phyloP scores from a whole-genome alignment of 192 early-diverging fungal genomes.

The Coemansia sp. region DNA sequence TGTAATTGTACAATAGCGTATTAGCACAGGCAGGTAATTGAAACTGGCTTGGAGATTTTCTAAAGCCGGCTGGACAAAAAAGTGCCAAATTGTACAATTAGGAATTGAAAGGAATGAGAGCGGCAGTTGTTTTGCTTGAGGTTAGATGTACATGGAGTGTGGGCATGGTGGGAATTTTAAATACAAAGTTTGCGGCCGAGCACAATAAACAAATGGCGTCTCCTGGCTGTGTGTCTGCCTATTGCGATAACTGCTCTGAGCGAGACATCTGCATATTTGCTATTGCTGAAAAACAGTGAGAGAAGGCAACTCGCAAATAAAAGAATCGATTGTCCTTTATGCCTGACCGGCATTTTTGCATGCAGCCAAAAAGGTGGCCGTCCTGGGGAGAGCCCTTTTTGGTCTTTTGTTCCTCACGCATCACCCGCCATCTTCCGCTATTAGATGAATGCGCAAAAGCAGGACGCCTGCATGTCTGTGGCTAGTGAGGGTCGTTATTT shows the following conservation, averaged over 20 bases:
- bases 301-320: slow-evolving; percentile 4
- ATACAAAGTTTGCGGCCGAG: background rate
- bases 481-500: background rate
- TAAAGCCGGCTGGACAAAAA: background rate
- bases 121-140: background rate
- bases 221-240: background rate
- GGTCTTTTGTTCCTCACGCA: background rate
- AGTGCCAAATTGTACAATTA: slow-evolving; percentile 27
- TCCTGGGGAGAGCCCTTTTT: background rate
- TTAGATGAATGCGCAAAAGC: background rate
- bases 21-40: background rate
- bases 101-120: background rate
- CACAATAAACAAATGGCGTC: background rate
- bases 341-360: slow-evolving; percentile 1
- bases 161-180: slow-evolving; percentile 9
- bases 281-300: slow-evolving; percentile 1
- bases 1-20: slow-evolving; percentile 9
- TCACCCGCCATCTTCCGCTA: slow-evolving; percentile 2
- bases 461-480: background rate
- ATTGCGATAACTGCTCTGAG: background rate
- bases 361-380: slow-evolving; percentile 4
- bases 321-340: slow-evolving; percentile 11
- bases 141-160: background rate
- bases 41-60: slow-evolving; percentile 1
- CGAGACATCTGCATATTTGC: background rate